Base-by-base conservation (phyloP, 2,329 filamentous ascomycete genomes). In the Erysiphe pulchra region DNA sequence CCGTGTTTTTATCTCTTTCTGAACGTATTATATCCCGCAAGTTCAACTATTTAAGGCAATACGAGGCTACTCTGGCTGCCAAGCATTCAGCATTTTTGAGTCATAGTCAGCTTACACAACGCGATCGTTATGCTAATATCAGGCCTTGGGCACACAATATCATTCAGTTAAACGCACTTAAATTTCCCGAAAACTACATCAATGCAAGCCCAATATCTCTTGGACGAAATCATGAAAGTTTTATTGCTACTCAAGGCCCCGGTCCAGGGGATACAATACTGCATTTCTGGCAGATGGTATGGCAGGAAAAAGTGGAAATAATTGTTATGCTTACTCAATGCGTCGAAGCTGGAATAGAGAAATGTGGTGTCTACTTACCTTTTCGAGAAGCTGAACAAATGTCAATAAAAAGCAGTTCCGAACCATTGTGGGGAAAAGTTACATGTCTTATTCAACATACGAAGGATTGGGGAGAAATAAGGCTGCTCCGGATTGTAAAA, bases 111-210 rank as follows among this genome's bases (percentile, higher is more conserved):
- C 6, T n/a, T 14, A 18, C 1, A 7, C n/a, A 61, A 32, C 70
- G 86, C 53, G 90, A 94, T 60, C 75, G 87, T 45, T 95, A 94
- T 61, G 58, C 68, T 42, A 92, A 94, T 57, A 82, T 95, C 49
- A 78, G 85, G 57, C 83, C 85, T 0, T 95, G 81, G 74, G 75
- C 79, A 48, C 75, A 81, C 57, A 90, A 90, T 56, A 75, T 87
- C 20, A 69, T 95, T 45, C 77, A 73, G 58, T 70, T 95, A n/a
- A 69, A 71, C 36, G 85, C 92, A 1, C 75, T 80, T 1, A 68
- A 77, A 11, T 76, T 71, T 42, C 65, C 73, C 48, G 24, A 47
- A 17, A 18, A 47, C 13, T 87, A 85, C 58, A 80, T 86, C 61
- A 87, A 87, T 57, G 80, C 80, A 33, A 85, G 79, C 16, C 72